Base-by-base conservation (phyloP, 139 green algal genomes). In the Picochlorum sp. region DNA sequence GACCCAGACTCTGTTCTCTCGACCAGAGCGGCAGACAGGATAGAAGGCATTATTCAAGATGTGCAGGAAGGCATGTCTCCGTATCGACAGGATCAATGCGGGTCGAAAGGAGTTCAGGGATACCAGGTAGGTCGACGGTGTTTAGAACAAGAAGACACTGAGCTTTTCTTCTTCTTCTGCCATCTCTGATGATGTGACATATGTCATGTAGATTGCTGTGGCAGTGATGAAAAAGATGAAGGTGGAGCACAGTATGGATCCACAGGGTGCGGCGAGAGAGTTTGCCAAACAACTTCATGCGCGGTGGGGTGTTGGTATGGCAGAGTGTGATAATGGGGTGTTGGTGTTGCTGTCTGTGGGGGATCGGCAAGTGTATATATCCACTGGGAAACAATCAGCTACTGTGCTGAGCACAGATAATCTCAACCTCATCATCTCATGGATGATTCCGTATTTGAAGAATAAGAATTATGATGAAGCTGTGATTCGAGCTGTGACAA, bases 271-370 rank as follows among this genome's bases (percentile, higher is more conserved):
- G 2, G 83, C 83, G 0, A 52, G 65, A 21, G 16, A 16, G 0
- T 86, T 89, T 63, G 81, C 85, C 0, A 61, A 65, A 14, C 15
- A 49, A 3, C 47, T 91, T 54, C 78, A 86, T 49, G 66, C 77
- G 5, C n/a, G 15, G 3, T 90, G 84, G 84, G 83, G 85, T 20
- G 81, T 90, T 4, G 85, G 85, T 49, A 49, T 82, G 8, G 55
- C 41, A 0, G 45, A 26, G 6, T 92, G 85, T 74, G 67, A 82
- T 66, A 83, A 88, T 51, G 85, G 85, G n/a, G 65, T 88, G 11
- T 37, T 90, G 11, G 20, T 90, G 8, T 55, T 90, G 4, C 59
- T 92, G 16, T 66, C 81, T n/a, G 45, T 83, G 1, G 26, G 77
- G 1, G 74, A 89, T 59, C 67, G 81, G 0, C 78, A 89, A 70